Evolutionary conservation across 768 basidiomycete genomes (phyloP).

Genomic region (button mushroom (Agaricus bisporus)): DNA sequence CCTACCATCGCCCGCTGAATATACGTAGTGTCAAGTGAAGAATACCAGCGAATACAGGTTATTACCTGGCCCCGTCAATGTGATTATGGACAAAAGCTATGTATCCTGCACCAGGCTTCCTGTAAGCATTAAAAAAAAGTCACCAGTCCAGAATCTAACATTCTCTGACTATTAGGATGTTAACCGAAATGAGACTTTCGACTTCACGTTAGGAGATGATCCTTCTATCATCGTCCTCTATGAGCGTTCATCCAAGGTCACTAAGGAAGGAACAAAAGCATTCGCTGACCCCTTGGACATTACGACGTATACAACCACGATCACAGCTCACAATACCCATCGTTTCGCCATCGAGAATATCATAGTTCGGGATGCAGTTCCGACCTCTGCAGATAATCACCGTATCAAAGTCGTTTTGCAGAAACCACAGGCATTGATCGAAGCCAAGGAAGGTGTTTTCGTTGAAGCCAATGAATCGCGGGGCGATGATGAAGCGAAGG

Average conservation of each 20-base stretch:
- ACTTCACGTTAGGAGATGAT: constrained; percentile 48
- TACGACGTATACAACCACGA: constrained; percentile 38
- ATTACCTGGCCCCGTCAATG: constrained; percentile 45
- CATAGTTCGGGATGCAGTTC: constrained; percentile 42
- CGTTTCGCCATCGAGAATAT: constrained; percentile 36
- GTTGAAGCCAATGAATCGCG: constrained; percentile 12
- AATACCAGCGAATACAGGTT: constrained; percentile 54
- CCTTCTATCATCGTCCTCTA: constrained; percentile 39
- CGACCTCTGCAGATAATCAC: constrained; percentile 29
- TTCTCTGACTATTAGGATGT: constrained; percentile 32
- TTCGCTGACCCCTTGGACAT: constrained; percentile 40
- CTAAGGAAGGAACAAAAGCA: constrained; percentile 28
- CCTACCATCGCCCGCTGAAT: neutral
- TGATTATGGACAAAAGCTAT: constrained; percentile 53
- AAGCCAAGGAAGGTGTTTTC: constrained; percentile 33
- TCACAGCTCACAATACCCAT: constrained; percentile 44
- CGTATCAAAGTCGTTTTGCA: constrained; percentile 38
- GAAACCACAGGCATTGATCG: constrained; percentile 42
- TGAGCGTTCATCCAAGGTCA: constrained; percentile 29
- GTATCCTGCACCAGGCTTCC: constrained; percentile 45
- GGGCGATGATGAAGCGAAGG: constrained; percentile 11
- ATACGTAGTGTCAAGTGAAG: constrained; percentile 38
- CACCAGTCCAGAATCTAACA: neutral
- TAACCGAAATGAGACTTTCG: constrained; percentile 43
- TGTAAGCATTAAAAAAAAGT: constrained; percentile 22